Percentiles rank a stretch among this genome's conserved stretches.
Evolutionary conservation across 768 basidiomycete species (phyloP).

Genomic region (Udeniomyces megalosporus): DNA sequence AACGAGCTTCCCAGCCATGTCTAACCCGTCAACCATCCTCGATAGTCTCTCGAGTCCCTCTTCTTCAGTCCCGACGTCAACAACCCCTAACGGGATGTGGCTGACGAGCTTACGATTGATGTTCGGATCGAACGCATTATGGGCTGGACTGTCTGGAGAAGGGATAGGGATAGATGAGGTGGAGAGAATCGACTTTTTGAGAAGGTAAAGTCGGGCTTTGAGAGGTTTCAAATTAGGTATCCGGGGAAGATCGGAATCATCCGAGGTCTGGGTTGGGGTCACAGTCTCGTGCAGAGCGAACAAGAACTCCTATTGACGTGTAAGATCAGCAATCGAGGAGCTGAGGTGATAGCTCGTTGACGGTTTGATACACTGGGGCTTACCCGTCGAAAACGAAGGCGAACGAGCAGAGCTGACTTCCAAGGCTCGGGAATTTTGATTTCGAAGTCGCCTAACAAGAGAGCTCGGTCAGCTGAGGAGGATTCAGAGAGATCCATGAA

Average conservation of each 20-base stretch:
- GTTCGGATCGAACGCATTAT: conserved; percentile 21
- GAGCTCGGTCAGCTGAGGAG: not conserved
- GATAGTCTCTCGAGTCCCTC: conserved; percentile 15
- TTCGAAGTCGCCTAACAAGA: too few species aligned
- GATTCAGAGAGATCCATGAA: too few species aligned
- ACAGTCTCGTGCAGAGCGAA: conserved; percentile 15
- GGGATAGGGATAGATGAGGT: conserved; percentile 2
- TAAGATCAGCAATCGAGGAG: not conserved
- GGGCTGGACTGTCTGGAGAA: conserved; percentile 7
- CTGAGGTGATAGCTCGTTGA: too few species aligned
- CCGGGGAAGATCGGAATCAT: not conserved
- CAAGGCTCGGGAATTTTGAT: not conserved
- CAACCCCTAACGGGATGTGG: conserved; percentile 25
- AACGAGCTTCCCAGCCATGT: conserved; percentile 3
- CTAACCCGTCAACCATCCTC: conserved; percentile 18
- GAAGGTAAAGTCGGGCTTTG: not conserved
- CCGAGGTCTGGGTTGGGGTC: not conserved
- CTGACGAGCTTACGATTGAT: conserved; percentile 22
- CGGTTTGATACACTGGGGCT: conserved; percentile 4
- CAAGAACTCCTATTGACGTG: conserved; percentile 14
- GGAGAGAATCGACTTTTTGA: not conserved
- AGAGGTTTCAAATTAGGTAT: not conserved
- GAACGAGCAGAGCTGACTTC: conserved; percentile 16
- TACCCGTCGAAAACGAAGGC: conserved; percentile 22
- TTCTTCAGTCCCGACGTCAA: conserved; percentile 12